Evolutionary conservation across 768 basidiomycete genomes (phyloP), one percentile per base, ranked within the genome.

Genomic region (Strobilomyces dryophilus): DNA sequence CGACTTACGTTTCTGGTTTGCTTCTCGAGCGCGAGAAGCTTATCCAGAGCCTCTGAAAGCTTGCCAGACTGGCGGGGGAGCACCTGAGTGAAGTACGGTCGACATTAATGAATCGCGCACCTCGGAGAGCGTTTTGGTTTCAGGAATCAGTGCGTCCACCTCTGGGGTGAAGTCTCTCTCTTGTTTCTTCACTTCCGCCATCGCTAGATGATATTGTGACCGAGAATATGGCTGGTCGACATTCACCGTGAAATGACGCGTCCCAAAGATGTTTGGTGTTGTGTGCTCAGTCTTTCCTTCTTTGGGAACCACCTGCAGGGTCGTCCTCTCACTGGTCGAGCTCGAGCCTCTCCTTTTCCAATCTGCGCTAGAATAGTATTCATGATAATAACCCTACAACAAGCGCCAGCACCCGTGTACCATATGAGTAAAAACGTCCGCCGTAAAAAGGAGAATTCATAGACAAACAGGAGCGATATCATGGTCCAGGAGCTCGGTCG

Each of bases 1-100:
- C 26, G 5, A 73, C 82, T 41, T 52, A 92, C 97, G 74, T 98
- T 98, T 76, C 97, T 80, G 3, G 95, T 89, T 70, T 97, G 95
- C 73, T 98, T 98, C 74, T 99, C 97, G 6, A 98, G 77, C 2
- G 74, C 72, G 52, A 94, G 78, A 52, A 98, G 82, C 74, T 89
- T 92, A 72, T 99, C 95, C 31, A 98, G 74, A 21, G 87, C 92
- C 29, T 91, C 89, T 66, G 91, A 83, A 44, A 93, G 77, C 70
- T 84, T 86, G 24, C 89, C 91, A 54, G 84, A 74, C 94, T 95
- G 66, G 58, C 49, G 55, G 53, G 9, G 45, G 49, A 42, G 53
- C 35, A 11, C 43, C 46, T 58, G 51, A 55, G 58, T 24, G 29
- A 51, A 21, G 10, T 44, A n/a, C 24, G 57, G 45, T 45, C 3